Evolutionary conservation across 106 monocot genomes (phyloP), one percentile per base, ranked within the genome.

Genomic region (Dactylorhiza incarnata): DNA sequence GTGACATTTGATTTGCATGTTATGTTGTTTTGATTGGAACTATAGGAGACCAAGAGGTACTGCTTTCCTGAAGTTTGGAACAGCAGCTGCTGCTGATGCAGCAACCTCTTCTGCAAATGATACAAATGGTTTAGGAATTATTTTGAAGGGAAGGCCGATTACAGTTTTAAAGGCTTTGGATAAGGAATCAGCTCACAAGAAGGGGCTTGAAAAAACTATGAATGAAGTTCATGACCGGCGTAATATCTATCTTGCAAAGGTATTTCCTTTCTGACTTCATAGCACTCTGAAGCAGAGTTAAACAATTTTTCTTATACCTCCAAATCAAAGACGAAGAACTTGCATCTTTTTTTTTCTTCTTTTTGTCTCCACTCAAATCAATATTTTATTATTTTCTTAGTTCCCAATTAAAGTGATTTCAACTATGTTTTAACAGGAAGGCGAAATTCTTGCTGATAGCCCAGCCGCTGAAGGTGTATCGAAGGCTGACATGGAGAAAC

Each of bases 401-500:
- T 15, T 8, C 44, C 0, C 7, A 74, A 7, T 74, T 9, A 6
- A 17, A 51, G 12, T 74, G 24, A 23, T 67, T 15, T 45, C 3
- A 63, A 29, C 73, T 53, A 74, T 48, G 23, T 49, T 73, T 51
- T 43, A 66, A 55, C 81, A 99, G 94, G 99, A 99, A 89, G 94
- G 99, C 79, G 94, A 92, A 76, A 94, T 99, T 68, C 76, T 91
- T 81, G 65, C 78, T 19, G 91, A 83, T 9, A 90, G 86, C 49
- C 89, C 85, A 70, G 91, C 94, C 77, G 89, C 94, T 56, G 89
- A 94, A 86, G 99, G 99, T 75, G 99, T 99, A 19, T 94, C 99
- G 46, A 88, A 85, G 62, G 51, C 76, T 73, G 91, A 99, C 72
- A 92, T 99, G 94, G 83, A 87, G 71, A 99, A 94, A 81, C 91